Evolutionary conservation across 331 rosid genomes (phyloP), one percentile per base, ranked within the genome.

Genomic region (Malus hybrid): DNA sequence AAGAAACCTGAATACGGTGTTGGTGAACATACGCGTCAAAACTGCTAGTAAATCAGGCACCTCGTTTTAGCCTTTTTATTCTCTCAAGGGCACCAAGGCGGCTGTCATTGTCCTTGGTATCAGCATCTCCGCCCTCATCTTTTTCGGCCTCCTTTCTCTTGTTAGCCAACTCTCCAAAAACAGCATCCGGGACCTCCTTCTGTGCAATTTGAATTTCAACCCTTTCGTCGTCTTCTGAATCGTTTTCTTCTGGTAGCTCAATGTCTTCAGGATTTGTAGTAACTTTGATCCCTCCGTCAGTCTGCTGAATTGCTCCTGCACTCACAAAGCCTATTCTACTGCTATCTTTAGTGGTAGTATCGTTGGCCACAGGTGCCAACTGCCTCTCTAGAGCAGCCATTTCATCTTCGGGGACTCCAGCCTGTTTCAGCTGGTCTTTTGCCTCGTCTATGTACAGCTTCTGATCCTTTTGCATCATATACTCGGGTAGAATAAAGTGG

Each of bases 341-440:
- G 58, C 81, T 75, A 19, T 87, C 91, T 42, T 83, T 85, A 28
- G 86, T 58, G 16, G 30, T 58, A 19, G 75, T 14, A 53, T 82
- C 82, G 7, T 69, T 80, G 29, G 34, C 73, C 13, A 81, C 80
- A 4, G 98, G 96, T 62, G 90, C 93, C 74, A 93, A 83, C 84
- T 93, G 98, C 82, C 94, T 92, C 73, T 92, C 97, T 10, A 92
- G 79, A 70, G 97, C 94, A 15, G 97, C 96, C 99, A 92, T 94
- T 80, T 91, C 97, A 9, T 94, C 99, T 79, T 94, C 99, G 6
- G 95, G 82, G 32, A 94, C 84, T 22, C 98, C 98, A 39, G 98
- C 98, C 79, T 87, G 80, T 75, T 93, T 93, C 79, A 91, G 71
- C 75, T 92, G 87, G 81, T 93, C 98, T 81, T 92, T 94, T 36